A percentile compares a stretch with the other conserved stretches of the same genome.
Conservation (phyloP, 2,329 filamentous ascomycete species). For the Helicocarpus griseus region DNA sequence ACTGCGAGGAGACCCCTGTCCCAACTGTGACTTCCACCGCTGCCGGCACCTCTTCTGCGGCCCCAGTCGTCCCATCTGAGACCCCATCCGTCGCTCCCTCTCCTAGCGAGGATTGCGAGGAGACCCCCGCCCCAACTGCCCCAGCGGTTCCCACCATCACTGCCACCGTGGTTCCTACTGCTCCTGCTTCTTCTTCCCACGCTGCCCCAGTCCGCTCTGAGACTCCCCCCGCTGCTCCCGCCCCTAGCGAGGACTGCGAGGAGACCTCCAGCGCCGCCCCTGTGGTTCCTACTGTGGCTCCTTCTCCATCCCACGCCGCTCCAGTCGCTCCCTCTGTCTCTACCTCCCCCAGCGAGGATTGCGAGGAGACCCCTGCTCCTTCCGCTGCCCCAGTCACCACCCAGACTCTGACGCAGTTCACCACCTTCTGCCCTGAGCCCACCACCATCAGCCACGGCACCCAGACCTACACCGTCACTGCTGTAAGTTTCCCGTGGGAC, state of each 20-base stretch:
- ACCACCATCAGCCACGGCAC: slow-evolving; percentile 55
- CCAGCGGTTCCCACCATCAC: neutral
- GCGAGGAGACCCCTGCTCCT: neutral
- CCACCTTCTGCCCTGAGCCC: slow-evolving; percentile 62
- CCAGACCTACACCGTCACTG: slow-evolving; percentile 60
- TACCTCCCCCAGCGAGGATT: too few relatives aligned
- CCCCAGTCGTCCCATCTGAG: neutral
- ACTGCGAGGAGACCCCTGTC: neutral
- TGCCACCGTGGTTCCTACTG: too few relatives aligned
- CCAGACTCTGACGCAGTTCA: slow-evolving; percentile 47
- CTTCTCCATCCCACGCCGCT: too few relatives aligned
- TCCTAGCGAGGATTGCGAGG: neutral
- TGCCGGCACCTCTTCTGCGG: neutral
- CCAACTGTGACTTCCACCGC: neutral
- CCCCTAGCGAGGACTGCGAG: too few relatives aligned
- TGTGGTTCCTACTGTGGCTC: neutral
- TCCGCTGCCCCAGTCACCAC: slow-evolving; percentile 11
- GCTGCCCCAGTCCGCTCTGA: too few relatives aligned
- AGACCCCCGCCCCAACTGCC: neutral
- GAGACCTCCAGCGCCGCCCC: neutral
- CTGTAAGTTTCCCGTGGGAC: slow-evolving; percentile 34
- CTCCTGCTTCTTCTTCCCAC: neutral
- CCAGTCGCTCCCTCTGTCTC: neutral
- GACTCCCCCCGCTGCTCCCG: too few relatives aligned
- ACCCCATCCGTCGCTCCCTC: neutral